Evolutionary conservation across 257 asterid species (phyloP), one percentile per base, ranked within the genome.

Genomic region (Gentiana macrophylla): DNA sequence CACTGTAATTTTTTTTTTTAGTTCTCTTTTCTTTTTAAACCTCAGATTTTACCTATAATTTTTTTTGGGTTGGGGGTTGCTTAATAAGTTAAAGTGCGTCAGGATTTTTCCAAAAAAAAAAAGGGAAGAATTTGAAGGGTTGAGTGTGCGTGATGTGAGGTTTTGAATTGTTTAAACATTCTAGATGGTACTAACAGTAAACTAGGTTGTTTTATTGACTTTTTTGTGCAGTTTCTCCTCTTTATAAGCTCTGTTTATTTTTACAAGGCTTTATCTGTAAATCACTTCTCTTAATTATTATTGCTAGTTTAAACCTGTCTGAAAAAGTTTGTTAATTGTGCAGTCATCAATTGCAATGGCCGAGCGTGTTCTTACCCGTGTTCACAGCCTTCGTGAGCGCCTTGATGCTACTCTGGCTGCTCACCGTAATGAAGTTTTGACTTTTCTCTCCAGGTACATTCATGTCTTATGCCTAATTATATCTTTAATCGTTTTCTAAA

Each of bases 321-420:
- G 50, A 56, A 52, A 56, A 52, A 60, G 48, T 49, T 49, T 55
- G 57, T 34, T 53, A 56, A 51, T 43, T 55, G 61, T 57, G 53
- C 57, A 53, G 59, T 36, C 69, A 63, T 34, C 70, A 63, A 60
- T 56, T 49, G 49, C 82, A 62, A 86, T 84, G 98, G 87, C 86
- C 73, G 94, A 90, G 65, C 89, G 79, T 66, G 91, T 84, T 60
- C 76, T 84, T 34, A 79, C 81, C 32, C 89, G 96, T 32, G 96
- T 86, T 59, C 96, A 90, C 80, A 86, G 95, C 84, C 95, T 86
- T 44, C 93, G 85, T 1, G 98, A 90, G 71, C 91, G 92, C 33
- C 68, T 90, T 73, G 96, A 90, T 50, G 81, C 92, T 68, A 90
- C 94, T 12, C 79, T 90, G 53, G 79, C 86, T 55, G 84, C 91